Conservation (phyloP, 441 rosid genomes). For the Euphorbia schlechtendalii region DNA sequence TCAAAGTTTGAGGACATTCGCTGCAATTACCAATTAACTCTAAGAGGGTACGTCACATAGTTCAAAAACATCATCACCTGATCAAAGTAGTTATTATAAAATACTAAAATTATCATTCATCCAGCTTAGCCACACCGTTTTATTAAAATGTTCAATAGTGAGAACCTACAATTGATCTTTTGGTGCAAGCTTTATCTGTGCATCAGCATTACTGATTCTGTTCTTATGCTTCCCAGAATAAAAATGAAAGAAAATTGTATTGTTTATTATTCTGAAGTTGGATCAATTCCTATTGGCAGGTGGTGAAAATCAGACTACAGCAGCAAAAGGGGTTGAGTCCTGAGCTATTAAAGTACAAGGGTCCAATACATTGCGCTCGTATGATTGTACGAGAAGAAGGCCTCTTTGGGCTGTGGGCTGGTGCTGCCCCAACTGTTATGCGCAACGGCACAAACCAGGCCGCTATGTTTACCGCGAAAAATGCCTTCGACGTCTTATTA, state of each 20-base stretch:
- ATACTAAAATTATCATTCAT: not conserved
- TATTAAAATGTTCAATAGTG: not conserved
- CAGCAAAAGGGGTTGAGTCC: slow-evolving; percentile 81
- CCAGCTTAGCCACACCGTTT: not conserved
- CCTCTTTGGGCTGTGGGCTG: slow-evolving; percentile 79
- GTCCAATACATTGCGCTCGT: slow-evolving; percentile 81
- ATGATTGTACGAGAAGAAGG: slow-evolving; percentile 69
- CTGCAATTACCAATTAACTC: too few species aligned
- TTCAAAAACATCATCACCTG: not conserved
- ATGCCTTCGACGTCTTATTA: slow-evolving; percentile 63
- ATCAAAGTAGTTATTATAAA: not conserved
- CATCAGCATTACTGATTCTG: not conserved
- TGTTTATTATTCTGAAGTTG: slow-evolving; percentile 16
- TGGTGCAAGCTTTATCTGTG: not conserved
- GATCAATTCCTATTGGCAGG: slow-evolving; percentile 37
- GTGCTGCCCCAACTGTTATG: slow-evolving; percentile 94
- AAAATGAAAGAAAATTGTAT: not conserved
- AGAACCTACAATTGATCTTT: not conserved
- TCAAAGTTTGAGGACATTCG: too few species aligned
- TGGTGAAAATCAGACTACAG: slow-evolving; percentile 88
- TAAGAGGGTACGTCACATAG: not conserved
- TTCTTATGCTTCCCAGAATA: slow-evolving; percentile 2
- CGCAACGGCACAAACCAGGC: slow-evolving; percentile 98
- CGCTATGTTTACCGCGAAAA: slow-evolving; percentile 90
- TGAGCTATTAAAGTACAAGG: slow-evolving; percentile 77